Evolutionary conservation across 805 yeast genomes (phyloP).

Genomic region (Teunomyces barrocoloradensis): DNA sequence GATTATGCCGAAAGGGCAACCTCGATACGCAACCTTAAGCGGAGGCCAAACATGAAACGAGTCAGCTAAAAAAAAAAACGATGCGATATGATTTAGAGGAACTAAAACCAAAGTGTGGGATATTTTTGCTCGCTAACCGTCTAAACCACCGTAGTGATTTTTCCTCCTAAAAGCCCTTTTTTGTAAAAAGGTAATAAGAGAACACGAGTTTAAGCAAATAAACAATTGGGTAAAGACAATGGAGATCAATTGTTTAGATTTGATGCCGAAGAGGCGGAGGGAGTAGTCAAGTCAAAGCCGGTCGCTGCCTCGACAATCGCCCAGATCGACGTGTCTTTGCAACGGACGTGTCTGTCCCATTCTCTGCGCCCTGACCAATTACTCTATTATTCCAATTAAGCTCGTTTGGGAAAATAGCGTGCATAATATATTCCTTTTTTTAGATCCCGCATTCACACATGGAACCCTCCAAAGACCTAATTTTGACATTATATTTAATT

Average conservation of each 20-base stretch:
- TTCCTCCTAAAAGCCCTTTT: too few species aligned
- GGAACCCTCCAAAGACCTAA: neutral
- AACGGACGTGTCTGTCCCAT: neutral
- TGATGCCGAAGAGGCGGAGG: neutral
- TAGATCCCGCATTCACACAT: neutral
- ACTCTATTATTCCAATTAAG: neutral
- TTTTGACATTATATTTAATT: neutral
- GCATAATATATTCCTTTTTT: neutral
- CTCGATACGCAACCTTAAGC: neutral
- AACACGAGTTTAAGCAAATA: too few species aligned
- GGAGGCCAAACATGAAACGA: neutral
- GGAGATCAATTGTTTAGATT: neutral
- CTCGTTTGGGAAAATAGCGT: neutral
- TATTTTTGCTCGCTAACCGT: neutral
- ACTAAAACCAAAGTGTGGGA: neutral
- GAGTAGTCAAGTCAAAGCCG: neutral
- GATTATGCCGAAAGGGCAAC: neutral
- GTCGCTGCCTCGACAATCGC: neutral
- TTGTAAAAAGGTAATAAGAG: too few species aligned
- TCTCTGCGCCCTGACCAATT: neutral
- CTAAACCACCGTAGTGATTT: too few species aligned
- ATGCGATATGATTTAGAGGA: neutral
- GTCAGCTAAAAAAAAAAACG: neutral
- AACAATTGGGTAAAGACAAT: neutral
- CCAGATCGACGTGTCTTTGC: neutral